These are phyloP conservation scores for Phytophthora fragariae DNA, from an alignment of 352 stramenopile genomes.

Conservation along the genomic window DNA sequence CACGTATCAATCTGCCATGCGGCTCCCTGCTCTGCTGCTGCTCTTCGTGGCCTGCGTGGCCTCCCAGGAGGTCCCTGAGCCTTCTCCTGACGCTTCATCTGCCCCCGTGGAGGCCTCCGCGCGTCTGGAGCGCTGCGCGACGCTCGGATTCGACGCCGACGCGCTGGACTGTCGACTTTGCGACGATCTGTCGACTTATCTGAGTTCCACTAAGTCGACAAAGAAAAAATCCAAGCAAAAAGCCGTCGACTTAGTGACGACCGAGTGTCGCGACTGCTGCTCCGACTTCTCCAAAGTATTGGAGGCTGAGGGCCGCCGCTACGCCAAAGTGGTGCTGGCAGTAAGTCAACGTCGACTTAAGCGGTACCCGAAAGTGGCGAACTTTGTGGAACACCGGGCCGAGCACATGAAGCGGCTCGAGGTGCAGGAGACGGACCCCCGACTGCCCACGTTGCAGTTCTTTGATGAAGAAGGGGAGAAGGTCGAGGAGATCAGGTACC, in stretches of 20 bases:
- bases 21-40: constrained; percentile 5
- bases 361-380: constrained; percentile 69
- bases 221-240: constrained; percentile 10
- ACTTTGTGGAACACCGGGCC: constrained; percentile 69
- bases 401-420: constrained; percentile 51
- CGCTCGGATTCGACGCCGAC: constrained; percentile 62
- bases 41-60: background rate
- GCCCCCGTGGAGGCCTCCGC: background rate
- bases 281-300: constrained; percentile 47
- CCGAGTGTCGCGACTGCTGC: constrained; percentile 62
- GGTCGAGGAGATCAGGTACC: constrained; percentile 73
- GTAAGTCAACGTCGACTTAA: constrained; percentile 64
- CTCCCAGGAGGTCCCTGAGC: constrained; percentile 17
- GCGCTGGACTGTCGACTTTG: constrained; percentile 72
- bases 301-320: constrained; percentile 46
- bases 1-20: constrained; percentile 12
- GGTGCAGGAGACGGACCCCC: constrained; percentile 55
- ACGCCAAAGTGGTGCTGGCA: constrained; percentile 57
- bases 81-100: background rate
- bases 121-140: constrained; percentile 38
- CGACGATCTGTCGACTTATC: constrained; percentile 48
- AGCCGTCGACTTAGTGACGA: constrained; percentile 16
- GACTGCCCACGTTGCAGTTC: constrained; percentile 71
- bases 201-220: constrained; percentile 20
- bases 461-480: constrained; percentile 59